Evolutionary conservation across 768 basidiomycete species (phyloP), one percentile per base, ranked within the genome.

Genomic region (Lentinula raphanica): DNA sequence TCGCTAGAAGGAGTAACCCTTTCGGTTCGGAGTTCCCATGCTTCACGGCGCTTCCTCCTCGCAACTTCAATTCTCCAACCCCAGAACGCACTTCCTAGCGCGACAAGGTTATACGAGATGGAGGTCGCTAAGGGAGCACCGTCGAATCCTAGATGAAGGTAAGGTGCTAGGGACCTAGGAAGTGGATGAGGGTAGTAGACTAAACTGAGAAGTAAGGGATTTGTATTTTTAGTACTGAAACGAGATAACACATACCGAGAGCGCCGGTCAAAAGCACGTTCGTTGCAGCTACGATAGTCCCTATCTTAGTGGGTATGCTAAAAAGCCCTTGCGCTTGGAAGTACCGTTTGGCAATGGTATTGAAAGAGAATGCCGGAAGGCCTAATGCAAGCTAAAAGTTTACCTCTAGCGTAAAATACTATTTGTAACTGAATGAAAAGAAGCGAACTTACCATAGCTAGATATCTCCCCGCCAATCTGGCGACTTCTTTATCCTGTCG

Each of bases 51-150:
- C n/a, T 27, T 13, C 28, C 51, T 21, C 19, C 51, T 21, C 19
- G 31, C 8, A 13, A 25, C n/a, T 39, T 57, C 56, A 23, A 57
- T 57, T 40, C 42, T 45, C 40, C 40, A 45, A 3, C 45, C 56
- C 35, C 32, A 57, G 3, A 46, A 19, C 13, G n/a, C 23, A 38
- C 56, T 57, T 21, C 44, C 46, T 21, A 82, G 54, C 0, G 84
- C 76, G 45, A 93, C 87, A 19, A 96, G 76, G 68, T 94, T 96
- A 74, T 94, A 92, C 11, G 89, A 90, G 54, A 95, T 79, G 0
- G 90, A 86, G 2, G 94, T 94, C 1, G 95, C 90, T 19, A 98
- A 77, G 0, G 96, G 96, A 3, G 94, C 96, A 13, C 96, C 96
- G 53, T 90, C 84, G 71, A 92, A 99, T 1, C 95, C 95, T 2